Evolutionary conservation across 1,284 basidiomycete genomes (phyloP).

Genomic region (Boletus sp.): DNA sequence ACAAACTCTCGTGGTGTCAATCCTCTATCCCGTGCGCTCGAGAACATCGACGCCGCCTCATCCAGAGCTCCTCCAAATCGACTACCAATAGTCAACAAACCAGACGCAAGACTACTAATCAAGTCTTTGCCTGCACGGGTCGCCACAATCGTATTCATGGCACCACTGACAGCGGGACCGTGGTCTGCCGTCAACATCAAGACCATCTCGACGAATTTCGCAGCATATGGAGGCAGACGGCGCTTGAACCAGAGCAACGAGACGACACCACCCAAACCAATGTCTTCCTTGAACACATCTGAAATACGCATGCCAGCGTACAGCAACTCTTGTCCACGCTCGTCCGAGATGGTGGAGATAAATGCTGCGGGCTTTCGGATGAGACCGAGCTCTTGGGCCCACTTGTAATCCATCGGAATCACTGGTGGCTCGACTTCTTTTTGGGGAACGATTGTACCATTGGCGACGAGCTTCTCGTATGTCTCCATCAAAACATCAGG

Average conservation of each 20-base stretch:
- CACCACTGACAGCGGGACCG: slow-evolving; percentile 94
- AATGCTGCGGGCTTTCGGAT: slow-evolving; percentile 99
- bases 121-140: slow-evolving; percentile 98
- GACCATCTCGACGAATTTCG: slow-evolving; percentile 99
- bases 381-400: slow-evolving; percentile 97
- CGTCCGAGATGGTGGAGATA: slow-evolving; percentile 99
- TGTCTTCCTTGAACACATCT: slow-evolving; percentile 97
- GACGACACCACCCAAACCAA: slow-evolving; percentile 96
- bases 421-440: slow-evolving; percentile 87
- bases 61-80: slow-evolving; percentile 99
- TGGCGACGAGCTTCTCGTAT: slow-evolving; percentile 79
- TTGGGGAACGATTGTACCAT: slow-evolving; percentile 70
- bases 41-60: slow-evolving; percentile 96
- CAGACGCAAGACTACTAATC: slow-evolving; percentile 93
- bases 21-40: slow-evolving; percentile 84
- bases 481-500: slow-evolving; percentile 81
- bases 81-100: slow-evolving; percentile 96
- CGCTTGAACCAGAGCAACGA: slow-evolving; percentile 98
- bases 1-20: slow-evolving; percentile 97
- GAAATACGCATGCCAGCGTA: slow-evolving; percentile 99
- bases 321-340: slow-evolving; percentile 96
- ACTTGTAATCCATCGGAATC: slow-evolving; percentile 99
- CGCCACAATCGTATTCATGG: slow-evolving; percentile 99
- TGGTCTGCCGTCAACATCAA: slow-evolving; percentile 99
- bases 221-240: slow-evolving; percentile 78